Base-by-base conservation (phyloP, 495 filamentous ascomycete species). In the Talaromyces stipitatus region DNA sequence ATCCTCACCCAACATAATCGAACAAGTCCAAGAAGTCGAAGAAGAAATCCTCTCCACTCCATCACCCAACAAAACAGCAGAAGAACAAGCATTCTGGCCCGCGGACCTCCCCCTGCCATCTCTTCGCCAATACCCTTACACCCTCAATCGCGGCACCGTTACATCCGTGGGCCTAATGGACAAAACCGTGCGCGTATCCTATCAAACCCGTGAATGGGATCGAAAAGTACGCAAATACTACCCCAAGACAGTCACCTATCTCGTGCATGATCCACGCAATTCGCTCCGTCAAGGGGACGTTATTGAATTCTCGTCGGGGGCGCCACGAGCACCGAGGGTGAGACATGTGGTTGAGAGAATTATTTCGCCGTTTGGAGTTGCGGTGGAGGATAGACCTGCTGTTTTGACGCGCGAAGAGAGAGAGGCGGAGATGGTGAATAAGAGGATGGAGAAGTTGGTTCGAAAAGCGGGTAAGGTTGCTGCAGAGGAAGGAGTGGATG, bases 311-410 rank as follows among this genome's bases (percentile, higher is more conserved):
- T 80, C 80, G 20, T 79, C 84, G 20, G 85, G 85, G 41, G 84
- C 73, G 64, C 82, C 85, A 14, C 78, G 79, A 57, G 81, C 80
- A 59, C 84, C 85, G 54, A 66, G 69, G 54, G 89, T 92, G 59
- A 84, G 79, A 26, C 88, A 92, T 68, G 86, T 92, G 28, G 85
- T 94, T 23, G 85, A 87, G 67, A 69, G 79, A 54, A 92, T 95
- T 62, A 75, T 95, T 59, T 83, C 87, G 41, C 89, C 85, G 26
- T 89, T 87, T 58, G 88, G 84, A 7, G 63, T 71, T 9, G 78
- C 80, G 2, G 79, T 89, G 60, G 72, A 80, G 23, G 77, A 78
- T 18, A 79, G 90, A 9, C 82, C 86, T 27, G 71, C 85, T 14
- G 72, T 95, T 1, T 76, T 85, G 60, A 82, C 79, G 2, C 64